Percentiles rank a stretch among this genome's conserved stretches.
Evolutionary conservation across 1,284 basidiomycete species (phyloP).

Genomic region (Puccinia hordei): DNA sequence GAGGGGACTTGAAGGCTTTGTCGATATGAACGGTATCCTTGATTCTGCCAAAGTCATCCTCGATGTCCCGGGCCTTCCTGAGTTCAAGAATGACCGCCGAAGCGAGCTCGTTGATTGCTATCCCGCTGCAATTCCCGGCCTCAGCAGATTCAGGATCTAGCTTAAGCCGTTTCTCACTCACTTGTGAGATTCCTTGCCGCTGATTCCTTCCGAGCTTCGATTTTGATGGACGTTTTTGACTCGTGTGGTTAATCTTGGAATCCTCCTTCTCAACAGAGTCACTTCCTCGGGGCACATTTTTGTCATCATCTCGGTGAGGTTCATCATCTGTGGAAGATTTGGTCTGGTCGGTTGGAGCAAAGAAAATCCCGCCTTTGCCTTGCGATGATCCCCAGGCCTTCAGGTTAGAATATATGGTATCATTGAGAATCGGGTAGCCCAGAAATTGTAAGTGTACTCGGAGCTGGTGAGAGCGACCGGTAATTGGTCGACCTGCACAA

Average conservation of each 20-base stretch:
- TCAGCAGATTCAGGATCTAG: conserved; percentile 46
- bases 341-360: neutral
- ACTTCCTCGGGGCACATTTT: neutral
- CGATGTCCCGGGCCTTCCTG: conserved; percentile 49
- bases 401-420: conserved; percentile 63
- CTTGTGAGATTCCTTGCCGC: conserved; percentile 38
- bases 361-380: conserved; percentile 71
- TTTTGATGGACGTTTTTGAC: conserved; percentile 23
- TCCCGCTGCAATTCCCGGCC: conserved; percentile 45
- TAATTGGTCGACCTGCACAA: conserved; percentile 56
- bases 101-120: conserved; percentile 41
- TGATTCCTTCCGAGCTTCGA: conserved; percentile 38
- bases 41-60: conserved; percentile 41
- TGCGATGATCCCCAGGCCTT: conserved; percentile 78
- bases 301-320: neutral
- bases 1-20: conserved; percentile 40
- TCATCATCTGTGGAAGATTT: neutral
- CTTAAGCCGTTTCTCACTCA: conserved; percentile 23
- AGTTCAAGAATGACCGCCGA: conserved; percentile 40
- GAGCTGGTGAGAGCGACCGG: conserved; percentile 79
- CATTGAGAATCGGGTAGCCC: conserved; percentile 80
- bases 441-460: conserved; percentile 94
- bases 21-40: conserved; percentile 47
- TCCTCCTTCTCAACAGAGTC: neutral
- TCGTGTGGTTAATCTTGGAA: neutral